Base-by-base conservation (phyloP, 495 filamentous ascomycete species). In the Wilcoxina mikolae region DNA sequence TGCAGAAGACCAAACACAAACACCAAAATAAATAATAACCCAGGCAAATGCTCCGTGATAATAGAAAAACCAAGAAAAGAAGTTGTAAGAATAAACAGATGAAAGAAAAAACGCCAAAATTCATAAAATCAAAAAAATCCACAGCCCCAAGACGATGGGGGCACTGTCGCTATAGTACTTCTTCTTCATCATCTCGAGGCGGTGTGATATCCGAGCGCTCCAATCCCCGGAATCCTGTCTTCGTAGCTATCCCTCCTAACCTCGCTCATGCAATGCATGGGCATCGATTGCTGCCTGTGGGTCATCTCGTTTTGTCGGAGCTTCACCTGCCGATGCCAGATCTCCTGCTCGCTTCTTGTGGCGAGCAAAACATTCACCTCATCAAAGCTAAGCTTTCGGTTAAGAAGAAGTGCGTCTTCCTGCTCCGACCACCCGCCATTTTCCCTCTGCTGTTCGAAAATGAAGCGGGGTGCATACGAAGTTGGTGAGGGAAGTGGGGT, bases 341-440 rank as follows among this genome's bases (percentile, higher is more conserved):
- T 66, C 53, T 66, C 64, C 17, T 53, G 49, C 53, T 66, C 64
- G 20, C 51, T 60, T 45, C 57, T 56, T n/a, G 41, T 56, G 31
- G 50, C 43, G 20, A 66, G 60, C 20, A 66, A 31, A 25, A 66
- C 51, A 50, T 66, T 66, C 24, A 66, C 63, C 48, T 66, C 64
- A 28, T 66, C 58, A 55, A 66, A 66, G 18, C 56, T 59, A 26
- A 62, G 53, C n/a, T 61, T 58, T 17, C 58, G 62, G 42, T 66
- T 56, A 35, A 66, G 53, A 9, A 66, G 50, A 3, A 66, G 57
- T 23, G 39, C 60, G 46, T 66, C 63, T 49, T 66, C 64, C 45
- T 62, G 49, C n/a, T 27, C 15, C 39, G 56, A 48, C 64, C 64
- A 66, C 49, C 54, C 44, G 15, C 49, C 39, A 26, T 46, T 7